phyloP scores from a whole-genome alignment of 140 eudicot species.

The Senecio squalidus region DNA sequence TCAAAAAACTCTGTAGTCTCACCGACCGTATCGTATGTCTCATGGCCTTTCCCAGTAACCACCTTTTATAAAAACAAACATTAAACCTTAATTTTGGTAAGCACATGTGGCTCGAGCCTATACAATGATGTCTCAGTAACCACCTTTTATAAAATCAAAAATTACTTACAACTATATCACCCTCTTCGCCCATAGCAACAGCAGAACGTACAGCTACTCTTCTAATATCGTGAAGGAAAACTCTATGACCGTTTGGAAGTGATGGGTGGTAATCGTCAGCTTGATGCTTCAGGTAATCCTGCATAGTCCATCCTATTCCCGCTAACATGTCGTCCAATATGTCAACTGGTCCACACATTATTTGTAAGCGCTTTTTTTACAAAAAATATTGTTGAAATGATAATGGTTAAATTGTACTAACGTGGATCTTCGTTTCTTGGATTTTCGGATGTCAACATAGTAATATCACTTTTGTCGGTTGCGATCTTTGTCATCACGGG shows the following conservation, averaged over 20 bases:
- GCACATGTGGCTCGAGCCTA: neutral
- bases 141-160: neutral
- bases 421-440: constrained; percentile 94
- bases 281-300: constrained; percentile 84
- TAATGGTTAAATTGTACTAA: constrained; percentile 32
- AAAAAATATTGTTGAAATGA: neutral
- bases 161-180: constrained; percentile 84
- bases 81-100: neutral
- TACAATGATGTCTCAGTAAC: neutral
- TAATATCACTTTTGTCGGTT: constrained; percentile 89
- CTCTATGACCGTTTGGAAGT: constrained; percentile 81
- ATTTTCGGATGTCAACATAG: constrained; percentile 90
- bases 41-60: constrained; percentile 96
- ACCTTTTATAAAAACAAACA: constrained; percentile 43
- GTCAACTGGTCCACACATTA: constrained; percentile 52
- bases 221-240: constrained; percentile 89
- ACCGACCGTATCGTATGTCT: constrained; percentile 75
- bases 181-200: constrained; percentile 99
- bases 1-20: constrained; percentile 85
- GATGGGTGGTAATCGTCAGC: constrained; percentile 97
- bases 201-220: constrained; percentile 94
- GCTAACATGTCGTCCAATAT: constrained; percentile 96
- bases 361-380: neutral
- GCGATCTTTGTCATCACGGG: constrained; percentile 95
- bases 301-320: constrained; percentile 96